Evolutionary conservation across 106 monocot genomes (phyloP), one percentile per base, ranked within the genome.

Genomic region (Phalaenopsis equestris): DNA sequence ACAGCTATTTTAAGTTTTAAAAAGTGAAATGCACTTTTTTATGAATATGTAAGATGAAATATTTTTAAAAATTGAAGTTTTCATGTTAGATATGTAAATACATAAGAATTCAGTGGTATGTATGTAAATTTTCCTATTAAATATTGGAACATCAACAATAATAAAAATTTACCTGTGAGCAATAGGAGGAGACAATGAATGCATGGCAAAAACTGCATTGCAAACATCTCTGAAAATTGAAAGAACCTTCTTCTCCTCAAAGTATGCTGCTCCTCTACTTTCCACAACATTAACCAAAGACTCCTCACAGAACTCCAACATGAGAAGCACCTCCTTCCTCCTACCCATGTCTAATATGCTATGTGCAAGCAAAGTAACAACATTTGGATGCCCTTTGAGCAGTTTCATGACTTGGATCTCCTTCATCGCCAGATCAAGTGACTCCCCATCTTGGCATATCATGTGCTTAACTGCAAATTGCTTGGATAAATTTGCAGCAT

Each of bases 391-490:
- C 9, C 99, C 95, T 75, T 91, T 91, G 19, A 99, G 93, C 43
- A 84, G 52, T 76, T 86, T 88, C 94, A 95, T 88, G 74, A 99
- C 93, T 42, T 85, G 80, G 36, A 99, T 88, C 84, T 99, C 99
- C 93, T 91, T 99, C 87, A 57, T 86, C 38, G 85, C 90, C 42
- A 99, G 82, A 72, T 86, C 91, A 58, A 91, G 79, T 9, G 93
- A 95, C 77, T 99, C 99, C 48, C 79, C 83, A 55, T 99, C 99
- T 77, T 91, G 89, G 80, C 94, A 90, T 67, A 99, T 90, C 73
- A 99, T 88, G 68, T 99, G 95, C 83, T 99, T 99, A 18, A 99
- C 85, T 24, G 99, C 99, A 85, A 95, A 99, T 75, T 93, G 95
- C 76, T 87, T 95, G 0, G 95, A 87, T 12, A 76, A 38, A 58